Percentiles rank a stretch among this genome's conserved stretches.
phyloP scores from a whole-genome alignment of 2,329 filamentous ascomycete genomes.

The Diaporthe sp. region DNA sequence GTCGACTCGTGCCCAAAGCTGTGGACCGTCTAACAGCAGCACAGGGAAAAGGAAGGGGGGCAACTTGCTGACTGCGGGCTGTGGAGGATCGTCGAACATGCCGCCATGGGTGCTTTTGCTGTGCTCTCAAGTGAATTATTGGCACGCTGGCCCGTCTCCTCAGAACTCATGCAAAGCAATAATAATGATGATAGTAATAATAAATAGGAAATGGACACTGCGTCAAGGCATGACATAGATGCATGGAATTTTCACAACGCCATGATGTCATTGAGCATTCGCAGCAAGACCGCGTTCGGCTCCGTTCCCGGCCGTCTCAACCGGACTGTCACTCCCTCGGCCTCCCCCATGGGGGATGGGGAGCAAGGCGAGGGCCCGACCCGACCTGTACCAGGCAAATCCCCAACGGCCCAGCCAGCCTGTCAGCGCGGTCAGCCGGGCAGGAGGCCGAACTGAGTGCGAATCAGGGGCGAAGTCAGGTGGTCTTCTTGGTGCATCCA shows the following conservation, averaged over 20 bases:
- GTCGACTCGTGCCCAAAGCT: conserved; percentile 27
- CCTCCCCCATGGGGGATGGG: not conserved
- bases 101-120: not conserved
- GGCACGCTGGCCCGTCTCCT: not conserved
- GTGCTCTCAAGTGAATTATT: not conserved
- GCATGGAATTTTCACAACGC: not conserved
- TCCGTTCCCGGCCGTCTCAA: conserved; percentile 18
- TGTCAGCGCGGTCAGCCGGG: not conserved
- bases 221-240: not conserved
- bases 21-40: not conserved
- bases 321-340: conserved; percentile 10
- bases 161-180: not conserved
- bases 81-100: conserved; percentile 1
- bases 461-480: conserved; percentile 16
- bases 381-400: not conserved
- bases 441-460: not conserved
- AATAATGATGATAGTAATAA: too few species aligned
- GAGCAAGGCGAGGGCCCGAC: not conserved
- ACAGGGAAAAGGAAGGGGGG: not conserved
- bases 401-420: not conserved
- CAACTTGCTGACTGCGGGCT: not conserved
- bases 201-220: not conserved
- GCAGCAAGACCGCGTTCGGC: not conserved
- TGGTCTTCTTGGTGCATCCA: conserved; percentile 8
- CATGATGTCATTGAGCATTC: conserved; percentile 20